Base-by-base conservation (phyloP, 208 protist species). In the Wallacemonas sp. region DNA sequence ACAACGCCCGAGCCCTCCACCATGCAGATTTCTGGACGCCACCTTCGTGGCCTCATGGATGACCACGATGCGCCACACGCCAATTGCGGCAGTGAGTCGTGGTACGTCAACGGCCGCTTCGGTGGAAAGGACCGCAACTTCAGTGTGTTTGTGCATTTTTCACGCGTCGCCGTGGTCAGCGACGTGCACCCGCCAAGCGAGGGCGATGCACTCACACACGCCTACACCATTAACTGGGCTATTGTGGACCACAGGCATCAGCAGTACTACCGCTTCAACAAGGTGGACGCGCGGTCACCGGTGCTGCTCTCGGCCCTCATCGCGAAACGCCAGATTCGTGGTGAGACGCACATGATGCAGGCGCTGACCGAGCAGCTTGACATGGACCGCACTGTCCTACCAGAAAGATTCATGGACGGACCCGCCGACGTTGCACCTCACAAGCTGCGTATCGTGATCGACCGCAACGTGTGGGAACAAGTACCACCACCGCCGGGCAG, bases 261-360 rank as follows among this genome's bases (percentile, higher is more conserved):
- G 15, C 73, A 76, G 53, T 82, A 83, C 50, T 87, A 85, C 46
- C 79, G 80, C 2, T 90, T 86, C 67, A 76, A 71, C 57, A 59
- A 72, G n/a, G 27, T 78, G 1, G 83, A 87, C 54, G 46, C 72
- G 19, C 73, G 77, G 21, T 57, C 77, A 15, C 79, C 83, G 0
- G 54, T 76, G 24, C 55, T 87, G 4, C 41, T 77, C 24, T 66
- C 71, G 50, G 73, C 69, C 37, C 63, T 90, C 29, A 66, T 84
- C 10, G 79, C 76, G 1, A 79, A 81, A 46, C 66, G 72, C 32
- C 60, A 59, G 27, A 39, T 73, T 37, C 55, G 52, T 3, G 52
- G 62, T 13, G 64, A 79, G 44, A 63, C 64, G 2, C 66, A 83
- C 50, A 53, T 90, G 60, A 68, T 82, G 68, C 74, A 87, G 71